These are phyloP conservation scores for Capsicum baccatum DNA, from an alignment of 257 asterid species.

Conservation along the genomic window DNA sequence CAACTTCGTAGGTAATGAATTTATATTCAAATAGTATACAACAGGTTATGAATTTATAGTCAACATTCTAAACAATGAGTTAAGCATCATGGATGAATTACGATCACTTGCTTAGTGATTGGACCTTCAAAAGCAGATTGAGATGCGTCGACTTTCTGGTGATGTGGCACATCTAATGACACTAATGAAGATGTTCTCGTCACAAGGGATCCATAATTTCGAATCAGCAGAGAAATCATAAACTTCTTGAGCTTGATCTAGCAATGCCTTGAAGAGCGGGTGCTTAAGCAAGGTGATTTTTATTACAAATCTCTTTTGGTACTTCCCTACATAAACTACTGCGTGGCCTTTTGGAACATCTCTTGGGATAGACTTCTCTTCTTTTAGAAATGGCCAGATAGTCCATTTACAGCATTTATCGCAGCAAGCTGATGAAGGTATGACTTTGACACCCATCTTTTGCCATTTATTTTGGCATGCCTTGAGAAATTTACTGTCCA, in stretches of 20 bases:
- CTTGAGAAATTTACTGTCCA: conserved; percentile 49
- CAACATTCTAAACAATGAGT: conserved; percentile 40
- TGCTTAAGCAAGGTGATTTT: conserved; percentile 66
- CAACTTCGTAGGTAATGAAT: conserved; percentile 32
- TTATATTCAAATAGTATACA: conserved; percentile 44
- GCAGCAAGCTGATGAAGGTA: conserved; percentile 51
- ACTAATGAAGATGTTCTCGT: conserved; percentile 71
- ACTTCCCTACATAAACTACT: conserved; percentile 83
- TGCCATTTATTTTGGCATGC: conserved; percentile 57
- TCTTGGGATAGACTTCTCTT: conserved; percentile 57
- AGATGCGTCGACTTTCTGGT: conserved; percentile 51
- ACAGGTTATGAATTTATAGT: conserved; percentile 38
- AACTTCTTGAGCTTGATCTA: conserved; percentile 80
- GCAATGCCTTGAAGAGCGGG: conserved; percentile 78
- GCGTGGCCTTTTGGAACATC: conserved; percentile 93
- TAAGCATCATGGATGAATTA: conserved; percentile 34
- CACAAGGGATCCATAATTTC: conserved; percentile 82
- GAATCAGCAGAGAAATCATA: conserved; percentile 66
- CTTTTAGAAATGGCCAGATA: conserved; percentile 47
- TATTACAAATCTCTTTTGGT: conserved; percentile 74
- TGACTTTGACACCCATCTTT: conserved; percentile 45
- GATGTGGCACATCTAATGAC: conserved; percentile 72
- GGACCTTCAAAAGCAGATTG: conserved; percentile 51
- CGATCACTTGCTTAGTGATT: conserved; percentile 16
- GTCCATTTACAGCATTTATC: conserved; percentile 60